Evolutionary conservation across 768 basidiomycete genomes (phyloP), one percentile per base, ranked within the genome.

Genomic region (Coprinellus micaceus): DNA sequence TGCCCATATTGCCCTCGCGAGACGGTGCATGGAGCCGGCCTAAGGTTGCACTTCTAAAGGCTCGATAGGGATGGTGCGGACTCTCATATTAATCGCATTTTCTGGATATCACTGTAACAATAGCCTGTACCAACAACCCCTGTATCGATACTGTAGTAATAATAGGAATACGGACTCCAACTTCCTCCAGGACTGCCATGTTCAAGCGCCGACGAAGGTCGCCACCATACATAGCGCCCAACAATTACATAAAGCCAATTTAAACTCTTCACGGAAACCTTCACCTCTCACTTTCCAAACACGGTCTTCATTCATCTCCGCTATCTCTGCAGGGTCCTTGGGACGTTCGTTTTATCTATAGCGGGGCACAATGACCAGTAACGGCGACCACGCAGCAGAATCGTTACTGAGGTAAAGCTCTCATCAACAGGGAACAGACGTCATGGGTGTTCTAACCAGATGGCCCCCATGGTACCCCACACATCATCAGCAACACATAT

Each of bases 1-100:
- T 99, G 96, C 64, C 95, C 96, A 5, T 98, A 98, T 69, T 98
- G 96, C 67, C 96, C 96, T 11, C 72, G 82, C 11, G 95, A 97
- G 69, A 89, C 90, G 4, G 71, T 68, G 41, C 68, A 82, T 30
- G 68, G 66, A 33, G 67, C 72, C 28, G 89, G 88, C 3, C 60
- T 89, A 54, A 81, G 80, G 44, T 82, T 92, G 41, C 75, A 86
- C 69, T 88, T 92, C 63, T 92, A 67, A 66, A 37, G 15, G 17
- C n/a, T 21, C 17, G 30, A 10, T n/a, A 40, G 4, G n/a, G 29
- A n/a, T n/a, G n/a, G n/a, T n/a, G n/a, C n/a, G n/a, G n/a, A n/a
- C 25, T 12, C 36, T 21, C 19, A 13, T 44, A 33, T 43, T 17
- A 11, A 19, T 46, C 29, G 22, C 22, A 37, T 19, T 28, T 25